Base-by-base conservation (phyloP, 2,329 filamentous ascomycete species). In the Hymenoscyphus fraxineus region DNA sequence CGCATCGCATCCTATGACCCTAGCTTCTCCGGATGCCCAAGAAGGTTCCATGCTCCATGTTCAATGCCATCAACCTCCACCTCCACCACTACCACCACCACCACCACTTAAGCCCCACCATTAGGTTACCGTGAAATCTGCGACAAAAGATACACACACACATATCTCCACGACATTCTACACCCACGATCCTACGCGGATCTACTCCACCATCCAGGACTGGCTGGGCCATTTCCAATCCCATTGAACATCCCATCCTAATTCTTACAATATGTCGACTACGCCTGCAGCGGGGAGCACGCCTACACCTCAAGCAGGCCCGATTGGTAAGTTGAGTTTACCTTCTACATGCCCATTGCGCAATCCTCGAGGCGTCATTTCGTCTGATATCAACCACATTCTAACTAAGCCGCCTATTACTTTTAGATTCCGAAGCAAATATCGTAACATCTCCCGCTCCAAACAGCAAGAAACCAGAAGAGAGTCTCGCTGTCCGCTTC, bases 401-500 rank as follows among this genome's bases (percentile, higher is more conserved):
- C 55, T 35, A 15, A 57, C 15, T 31, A 35, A 38, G 27, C 55
- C 2, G 22, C 32, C 27, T 16, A 13, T 57, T 57, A 35, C n/a
- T 38, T 27, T 15, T 38, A 57, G 55, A 19, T 19, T 12, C 27
- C 55, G 55, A 57, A n/a, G 13, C 27, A 15, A 38, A 15, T 27
- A 35, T 13, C 15, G 61, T 57, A n/a, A 60, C 55, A 39, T 15
- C 65, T 40, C 58, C 66, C 40, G 27, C 39, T 35, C 58, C 64
- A 38, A 64, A 51, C 44, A 40, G 65, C 39, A 69, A 65, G 60
- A 66, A 66, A 58, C 41, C 59, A 39, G 68, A 67, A 59, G 73
- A 74, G 58, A 73, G 77, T 63, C 80, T 81, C 64, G 80, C 85
- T 65, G 90, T 93, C 62, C 88, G 89, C 65, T 93, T 93, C 76